These are phyloP conservation scores for Antarctomyces pellizariae DNA, from an alignment of 495 filamentous ascomycete genomes.

Conservation along the genomic window DNA sequence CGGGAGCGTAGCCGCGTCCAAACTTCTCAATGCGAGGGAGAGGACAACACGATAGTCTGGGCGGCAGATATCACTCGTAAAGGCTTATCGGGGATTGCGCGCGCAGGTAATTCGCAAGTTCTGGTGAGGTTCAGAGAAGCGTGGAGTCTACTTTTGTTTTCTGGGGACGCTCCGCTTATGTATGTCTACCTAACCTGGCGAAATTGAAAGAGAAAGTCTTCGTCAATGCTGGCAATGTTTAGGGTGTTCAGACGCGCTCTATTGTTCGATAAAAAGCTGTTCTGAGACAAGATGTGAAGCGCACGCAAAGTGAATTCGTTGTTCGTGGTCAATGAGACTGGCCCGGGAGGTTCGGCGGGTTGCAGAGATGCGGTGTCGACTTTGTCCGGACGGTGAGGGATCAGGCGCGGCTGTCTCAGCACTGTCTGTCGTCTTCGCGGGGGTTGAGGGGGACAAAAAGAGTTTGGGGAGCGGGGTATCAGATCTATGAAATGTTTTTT, in stretches of 20 bases:
- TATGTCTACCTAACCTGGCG: conserved; percentile 5
- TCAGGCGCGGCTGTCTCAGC: too few species aligned
- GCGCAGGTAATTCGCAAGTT: not conserved
- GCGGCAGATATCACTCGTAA: not conserved
- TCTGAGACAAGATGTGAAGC: conserved; percentile 9
- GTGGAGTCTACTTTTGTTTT: not conserved
- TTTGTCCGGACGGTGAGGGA: too few species aligned
- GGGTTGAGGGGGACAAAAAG: too few species aligned
- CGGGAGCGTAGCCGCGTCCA: conserved; percentile 2
- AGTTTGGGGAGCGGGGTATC: too few species aligned
- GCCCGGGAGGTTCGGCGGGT: too few species aligned
- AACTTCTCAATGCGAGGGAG: conserved; percentile 8
- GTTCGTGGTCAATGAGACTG: too few species aligned
- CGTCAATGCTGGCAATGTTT: conserved; percentile 6
- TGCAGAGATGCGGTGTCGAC: too few species aligned
- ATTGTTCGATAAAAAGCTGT: conserved; percentile 9
- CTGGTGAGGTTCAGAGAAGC: not conserved
- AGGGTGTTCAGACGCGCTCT: conserved; percentile 8
- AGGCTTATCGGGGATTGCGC: too few species aligned
- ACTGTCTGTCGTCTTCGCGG: too few species aligned
- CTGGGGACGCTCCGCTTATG: not conserved
- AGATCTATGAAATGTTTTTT: too few species aligned
- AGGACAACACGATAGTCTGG: conserved; percentile 4
- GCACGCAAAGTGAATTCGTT: too few species aligned
- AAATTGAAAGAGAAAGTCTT: conserved; percentile 8